These are phyloP conservation scores for Puccinia hordei DNA, from an alignment of 1,284 basidiomycete genomes.

Conservation along the genomic window DNA sequence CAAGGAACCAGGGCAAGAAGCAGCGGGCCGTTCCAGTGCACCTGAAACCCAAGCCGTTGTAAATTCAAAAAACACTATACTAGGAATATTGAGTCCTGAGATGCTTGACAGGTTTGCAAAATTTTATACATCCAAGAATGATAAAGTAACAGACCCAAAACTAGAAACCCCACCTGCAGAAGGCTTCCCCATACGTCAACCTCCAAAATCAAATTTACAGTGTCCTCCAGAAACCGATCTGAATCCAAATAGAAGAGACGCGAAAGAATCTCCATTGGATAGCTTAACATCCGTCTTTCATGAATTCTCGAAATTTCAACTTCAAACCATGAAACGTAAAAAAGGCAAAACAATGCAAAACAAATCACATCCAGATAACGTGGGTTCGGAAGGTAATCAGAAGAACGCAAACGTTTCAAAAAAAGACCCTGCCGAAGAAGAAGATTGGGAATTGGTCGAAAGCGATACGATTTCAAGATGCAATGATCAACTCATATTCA, in stretches of 20 bases:
- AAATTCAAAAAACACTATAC: background rate
- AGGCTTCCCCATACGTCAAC: too few species aligned
- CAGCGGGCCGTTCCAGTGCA: background rate
- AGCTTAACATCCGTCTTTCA: constrained; percentile 26
- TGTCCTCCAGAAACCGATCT: background rate
- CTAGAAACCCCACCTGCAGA: background rate
- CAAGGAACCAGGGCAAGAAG: background rate
- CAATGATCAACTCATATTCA: background rate
- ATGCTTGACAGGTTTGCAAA: constrained; percentile 12
- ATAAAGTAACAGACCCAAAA: background rate
- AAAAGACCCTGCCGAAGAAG: background rate
- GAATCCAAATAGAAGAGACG: background rate
- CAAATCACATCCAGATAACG: background rate
- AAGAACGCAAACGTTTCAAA: background rate
- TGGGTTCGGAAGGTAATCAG: background rate
- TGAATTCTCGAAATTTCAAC: constrained; percentile 14
- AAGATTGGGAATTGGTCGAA: constrained; percentile 19
- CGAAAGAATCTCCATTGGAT: constrained; percentile 16
- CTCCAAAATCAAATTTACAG: background rate
- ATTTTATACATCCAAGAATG: constrained; percentile 18
- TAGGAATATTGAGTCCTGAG: constrained; percentile 20
- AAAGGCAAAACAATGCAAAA: background rate
- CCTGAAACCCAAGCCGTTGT: background rate
- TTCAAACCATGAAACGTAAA: background rate
- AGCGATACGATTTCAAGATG: background rate